phyloP scores from a whole-genome alignment of 768 basidiomycete species.

The Candolleomyces eurysporus region DNA sequence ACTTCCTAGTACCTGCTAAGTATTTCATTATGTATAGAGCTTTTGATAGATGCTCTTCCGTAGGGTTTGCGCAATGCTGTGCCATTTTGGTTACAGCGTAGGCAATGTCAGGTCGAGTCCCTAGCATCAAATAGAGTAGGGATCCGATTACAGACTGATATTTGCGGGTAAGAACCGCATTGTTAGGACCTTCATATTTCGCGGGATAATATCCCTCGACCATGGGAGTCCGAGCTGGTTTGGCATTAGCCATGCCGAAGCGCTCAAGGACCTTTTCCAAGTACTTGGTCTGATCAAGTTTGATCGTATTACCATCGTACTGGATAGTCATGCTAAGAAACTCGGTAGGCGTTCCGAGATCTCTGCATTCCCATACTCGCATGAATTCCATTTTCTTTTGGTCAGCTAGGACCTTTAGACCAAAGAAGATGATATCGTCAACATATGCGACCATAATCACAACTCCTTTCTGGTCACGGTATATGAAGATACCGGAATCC shows the following conservation, averaged over 20 bases:
- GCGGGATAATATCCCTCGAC: background rate
- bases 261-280: background rate
- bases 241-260: background rate
- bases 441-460: constrained; percentile 12
- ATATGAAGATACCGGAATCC: background rate
- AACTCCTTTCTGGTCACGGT: background rate
- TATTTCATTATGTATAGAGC: constrained; percentile 6
- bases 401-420: background rate
- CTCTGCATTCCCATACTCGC: constrained; percentile 21
- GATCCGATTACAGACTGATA: constrained; percentile 8
- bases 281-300: constrained; percentile 17
- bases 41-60: background rate
- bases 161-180: background rate
- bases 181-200: background rate
- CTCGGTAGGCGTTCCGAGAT: constrained; percentile 16
- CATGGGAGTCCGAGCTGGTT: constrained; percentile 6
- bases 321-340: constrained; percentile 17
- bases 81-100: constrained; percentile 13
- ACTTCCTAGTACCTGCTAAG: constrained; percentile 1
- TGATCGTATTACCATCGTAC: constrained; percentile 1
- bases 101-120: constrained; percentile 15
- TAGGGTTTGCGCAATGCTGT: constrained; percentile 8
- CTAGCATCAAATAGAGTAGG: constrained; percentile 15
- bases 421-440: constrained; percentile 9
- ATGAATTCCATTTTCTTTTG: constrained; percentile 16